Evolutionary conservation across 495 filamentous ascomycete species (phyloP).

Genomic region (Penicillium mononematosum): DNA sequence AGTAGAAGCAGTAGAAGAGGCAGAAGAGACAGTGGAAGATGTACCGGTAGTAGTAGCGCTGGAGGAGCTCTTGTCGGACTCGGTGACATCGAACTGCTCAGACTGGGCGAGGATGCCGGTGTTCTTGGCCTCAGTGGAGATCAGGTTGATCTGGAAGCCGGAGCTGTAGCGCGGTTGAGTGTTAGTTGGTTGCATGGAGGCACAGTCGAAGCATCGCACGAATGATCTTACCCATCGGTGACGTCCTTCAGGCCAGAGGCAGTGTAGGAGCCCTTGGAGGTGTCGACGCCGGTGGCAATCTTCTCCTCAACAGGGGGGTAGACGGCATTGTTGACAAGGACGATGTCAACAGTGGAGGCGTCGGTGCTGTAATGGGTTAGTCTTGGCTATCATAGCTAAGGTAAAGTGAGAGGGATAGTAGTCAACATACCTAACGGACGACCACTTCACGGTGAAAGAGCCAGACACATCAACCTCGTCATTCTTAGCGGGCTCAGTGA

Average conservation of each 20-base stretch:
- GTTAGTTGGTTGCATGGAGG: neutral
- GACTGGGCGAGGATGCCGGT: conserved; percentile 45
- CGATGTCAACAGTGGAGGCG: conserved; percentile 34
- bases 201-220: neutral
- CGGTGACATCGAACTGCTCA: conserved; percentile 38
- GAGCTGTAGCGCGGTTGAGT: conserved; percentile 19
- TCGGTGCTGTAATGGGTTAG: conserved; percentile 32
- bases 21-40: conserved; percentile 9
- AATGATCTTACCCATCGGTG: conserved; percentile 29
- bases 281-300: conserved; percentile 38
- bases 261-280: conserved; percentile 38
- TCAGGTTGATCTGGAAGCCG: conserved; percentile 44
- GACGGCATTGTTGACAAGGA: conserved; percentile 40
- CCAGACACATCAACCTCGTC: conserved; percentile 27
- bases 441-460: conserved; percentile 40
- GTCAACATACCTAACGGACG: conserved; percentile 32
- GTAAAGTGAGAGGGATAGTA: neutral
- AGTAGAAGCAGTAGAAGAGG: conserved; percentile 2
- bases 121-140: conserved; percentile 30
- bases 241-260: conserved; percentile 24
- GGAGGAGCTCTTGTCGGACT: conserved; percentile 18
- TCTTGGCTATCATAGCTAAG: neutral
- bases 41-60: conserved; percentile 15
- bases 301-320: conserved; percentile 47
- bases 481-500: conserved; percentile 36